Percentiles rank a stretch among this genome's conserved stretches.
These are phyloP conservation scores for Boletus rubescentipes DNA, from an alignment of 768 basidiomycete genomes.

Conservation along the genomic window DNA sequence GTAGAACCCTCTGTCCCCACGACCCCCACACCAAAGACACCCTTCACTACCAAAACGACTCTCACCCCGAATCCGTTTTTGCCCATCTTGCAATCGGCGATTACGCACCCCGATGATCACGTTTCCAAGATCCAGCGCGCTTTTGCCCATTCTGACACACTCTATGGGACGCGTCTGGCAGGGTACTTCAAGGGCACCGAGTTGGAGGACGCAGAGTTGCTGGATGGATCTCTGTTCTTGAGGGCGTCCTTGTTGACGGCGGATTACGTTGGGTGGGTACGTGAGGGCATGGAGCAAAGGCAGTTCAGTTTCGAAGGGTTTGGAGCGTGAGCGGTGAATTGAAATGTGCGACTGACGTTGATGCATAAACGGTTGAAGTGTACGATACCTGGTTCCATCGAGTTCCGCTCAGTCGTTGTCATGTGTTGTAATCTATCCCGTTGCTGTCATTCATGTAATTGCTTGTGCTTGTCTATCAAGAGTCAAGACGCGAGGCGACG, in stretches of 20 bases:
- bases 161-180: constrained; percentile 29
- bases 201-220: constrained; percentile 29
- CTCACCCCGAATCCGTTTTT: constrained; percentile 40
- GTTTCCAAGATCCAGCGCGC: constrained; percentile 34
- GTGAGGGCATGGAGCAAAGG: constrained; percentile 33
- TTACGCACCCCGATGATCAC: constrained; percentile 37
- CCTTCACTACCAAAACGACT: constrained; percentile 13
- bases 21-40: not conserved
- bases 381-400: too few species aligned
- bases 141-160: constrained; percentile 32
- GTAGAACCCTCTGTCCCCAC: constrained; percentile 12
- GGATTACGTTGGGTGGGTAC: constrained; percentile 39
- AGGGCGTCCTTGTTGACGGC: constrained; percentile 31
- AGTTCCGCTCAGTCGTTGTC: too few species aligned
- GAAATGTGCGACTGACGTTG: too few species aligned
- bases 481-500: too few species aligned
- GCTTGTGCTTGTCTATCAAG: too few species aligned
- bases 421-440: too few species aligned
- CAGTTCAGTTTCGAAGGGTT: constrained; percentile 32
- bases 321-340: not conserved
- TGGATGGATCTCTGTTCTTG: constrained; percentile 39
- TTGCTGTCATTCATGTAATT: too few species aligned
- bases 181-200: constrained; percentile 32
- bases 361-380: too few species aligned
- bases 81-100: constrained; percentile 37